phyloP scores from a whole-genome alignment of 2,329 filamentous ascomycete species.

The Fusarium cicatricum region DNA sequence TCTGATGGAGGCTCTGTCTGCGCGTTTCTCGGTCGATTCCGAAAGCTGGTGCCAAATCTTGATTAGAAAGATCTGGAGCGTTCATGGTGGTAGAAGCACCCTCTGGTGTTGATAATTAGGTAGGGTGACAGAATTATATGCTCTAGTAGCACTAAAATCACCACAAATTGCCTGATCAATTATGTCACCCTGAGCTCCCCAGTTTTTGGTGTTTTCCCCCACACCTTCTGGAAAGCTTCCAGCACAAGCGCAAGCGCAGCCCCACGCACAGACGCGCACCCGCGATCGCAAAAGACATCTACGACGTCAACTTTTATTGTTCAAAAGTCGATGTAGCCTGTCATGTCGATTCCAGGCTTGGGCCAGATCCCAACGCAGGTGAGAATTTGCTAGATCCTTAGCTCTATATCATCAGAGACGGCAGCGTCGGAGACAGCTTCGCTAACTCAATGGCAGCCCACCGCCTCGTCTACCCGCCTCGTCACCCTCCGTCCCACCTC shows the following conservation, averaged over 20 bases:
- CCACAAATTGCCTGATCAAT: not conserved
- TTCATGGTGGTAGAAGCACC: not conserved
- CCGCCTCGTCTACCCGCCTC: conserved; percentile 54
- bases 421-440: not conserved
- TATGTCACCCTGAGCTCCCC: conserved; percentile 9
- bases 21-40: conserved; percentile 7
- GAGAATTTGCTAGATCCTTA: conserved; percentile 37
- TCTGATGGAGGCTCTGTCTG: not conserved
- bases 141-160: no score
- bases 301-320: conserved; percentile 8
- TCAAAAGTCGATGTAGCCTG: conserved; percentile 46
- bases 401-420: not conserved
- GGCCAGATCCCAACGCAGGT: conserved; percentile 72
- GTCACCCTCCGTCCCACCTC: conserved; percentile 67
- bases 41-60: conserved; percentile 2
- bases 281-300: conserved; percentile 15
- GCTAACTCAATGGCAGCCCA: conserved; percentile 42
- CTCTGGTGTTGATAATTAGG: not conserved
- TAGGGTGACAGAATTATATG: conserved; percentile 11
- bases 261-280: conserved; percentile 34
- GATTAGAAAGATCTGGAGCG: conserved; percentile 1
- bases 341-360: conserved; percentile 78
- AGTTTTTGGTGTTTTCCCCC: conserved; percentile 8
- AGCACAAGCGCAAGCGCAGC: conserved; percentile 21
- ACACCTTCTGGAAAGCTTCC: conserved; percentile 42